phyloP scores from a whole-genome alignment of 1,139 yeast species.

The Saccharomyces hybrid region DNA sequence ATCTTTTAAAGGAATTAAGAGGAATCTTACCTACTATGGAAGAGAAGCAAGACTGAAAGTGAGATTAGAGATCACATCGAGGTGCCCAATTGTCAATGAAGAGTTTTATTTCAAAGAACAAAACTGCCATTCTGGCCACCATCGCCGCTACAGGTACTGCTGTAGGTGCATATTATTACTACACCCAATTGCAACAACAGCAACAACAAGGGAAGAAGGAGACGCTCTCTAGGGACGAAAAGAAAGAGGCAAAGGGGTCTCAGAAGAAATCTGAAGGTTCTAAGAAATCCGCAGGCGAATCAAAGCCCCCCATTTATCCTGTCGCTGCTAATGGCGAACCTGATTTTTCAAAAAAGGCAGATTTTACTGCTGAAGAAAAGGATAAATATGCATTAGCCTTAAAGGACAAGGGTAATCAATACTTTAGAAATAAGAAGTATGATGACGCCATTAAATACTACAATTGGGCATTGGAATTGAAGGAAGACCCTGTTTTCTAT shows the following conservation, averaged over 20 bases:
- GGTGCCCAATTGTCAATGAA: conserved; percentile 11
- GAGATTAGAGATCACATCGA: neutral
- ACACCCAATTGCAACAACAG: conserved; percentile 32
- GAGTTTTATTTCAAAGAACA: conserved; percentile 49
- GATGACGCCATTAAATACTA: conserved; percentile 71
- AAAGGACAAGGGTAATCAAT: conserved; percentile 85
- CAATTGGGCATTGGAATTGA: conserved; percentile 65
- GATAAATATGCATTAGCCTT: conserved; percentile 67
- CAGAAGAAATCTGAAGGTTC: neutral
- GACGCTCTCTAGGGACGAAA: conserved; percentile 38
- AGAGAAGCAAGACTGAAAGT: neutral
- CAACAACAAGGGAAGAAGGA: conserved; percentile 18
- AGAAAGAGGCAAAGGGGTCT: conserved; percentile 32
- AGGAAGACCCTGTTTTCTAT: conserved; percentile 78
- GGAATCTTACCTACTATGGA: neutral
- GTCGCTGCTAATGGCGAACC: conserved; percentile 51
- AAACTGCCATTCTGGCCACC: conserved; percentile 53
- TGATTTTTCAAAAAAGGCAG: conserved; percentile 28
- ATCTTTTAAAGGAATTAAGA: neutral
- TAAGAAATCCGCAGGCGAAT: conserved; percentile 27
- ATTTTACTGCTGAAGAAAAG: conserved; percentile 45
- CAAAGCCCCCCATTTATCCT: conserved; percentile 36
- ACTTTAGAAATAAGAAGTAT: conserved; percentile 64
- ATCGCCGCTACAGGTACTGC: conserved; percentile 57
- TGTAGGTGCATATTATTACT: conserved; percentile 51